Conservation (phyloP, 345 rosid species). For the Citrus sp. region DNA sequence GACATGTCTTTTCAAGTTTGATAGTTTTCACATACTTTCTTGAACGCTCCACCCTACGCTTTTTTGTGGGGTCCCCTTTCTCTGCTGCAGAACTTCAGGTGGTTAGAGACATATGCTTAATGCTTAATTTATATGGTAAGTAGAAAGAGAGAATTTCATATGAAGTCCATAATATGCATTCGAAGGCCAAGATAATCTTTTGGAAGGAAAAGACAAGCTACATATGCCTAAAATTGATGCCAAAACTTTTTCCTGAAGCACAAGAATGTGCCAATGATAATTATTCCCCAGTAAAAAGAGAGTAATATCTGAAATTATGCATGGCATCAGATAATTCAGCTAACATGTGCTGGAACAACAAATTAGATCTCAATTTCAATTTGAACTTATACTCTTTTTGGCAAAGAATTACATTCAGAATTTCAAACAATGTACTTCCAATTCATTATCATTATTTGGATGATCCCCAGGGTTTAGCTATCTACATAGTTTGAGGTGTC, state of each 20-base stretch:
- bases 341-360: not conserved
- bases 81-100: conserved; percentile 42
- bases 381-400: not conserved
- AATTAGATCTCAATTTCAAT: not conserved
- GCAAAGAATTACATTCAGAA: not conserved
- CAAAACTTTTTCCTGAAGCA: not conserved
- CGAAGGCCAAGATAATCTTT: not conserved
- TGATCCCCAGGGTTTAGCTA: not conserved
- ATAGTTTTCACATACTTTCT: conserved; percentile 49
- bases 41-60: conserved; percentile 72
- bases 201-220: not conserved
- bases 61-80: conserved; percentile 65
- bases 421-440: not conserved
- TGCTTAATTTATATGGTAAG: not conserved
- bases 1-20: not conserved
- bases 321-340: not conserved
- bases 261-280: not conserved
- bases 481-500: not conserved
- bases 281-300: not conserved
- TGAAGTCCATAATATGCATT: not conserved
- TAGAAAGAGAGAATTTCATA: not conserved
- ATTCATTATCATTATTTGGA: not conserved
- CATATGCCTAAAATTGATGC: not conserved
- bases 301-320: not conserved
- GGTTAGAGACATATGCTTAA: conserved; percentile 18